A percentile compares a stretch with the other conserved stretches of the same genome.
These are phyloP conservation scores for Komagataella mondaviorum DNA, from an alignment of 805 yeast species.

Conservation along the genomic window DNA sequence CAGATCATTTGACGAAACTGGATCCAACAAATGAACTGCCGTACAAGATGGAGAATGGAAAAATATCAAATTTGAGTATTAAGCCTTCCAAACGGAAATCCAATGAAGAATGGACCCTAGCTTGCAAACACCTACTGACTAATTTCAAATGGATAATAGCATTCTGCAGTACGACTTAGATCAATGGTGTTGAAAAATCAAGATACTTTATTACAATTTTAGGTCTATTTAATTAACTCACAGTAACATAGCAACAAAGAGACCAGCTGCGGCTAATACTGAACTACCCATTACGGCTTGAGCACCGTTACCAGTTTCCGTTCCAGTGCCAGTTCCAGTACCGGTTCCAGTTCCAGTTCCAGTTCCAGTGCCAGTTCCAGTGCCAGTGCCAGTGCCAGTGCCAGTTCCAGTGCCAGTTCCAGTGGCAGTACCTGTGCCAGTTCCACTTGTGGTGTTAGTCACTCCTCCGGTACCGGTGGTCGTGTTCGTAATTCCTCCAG, in stretches of 20 bases:
- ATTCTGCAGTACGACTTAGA: constrained; percentile 35
- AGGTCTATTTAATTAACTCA: neutral
- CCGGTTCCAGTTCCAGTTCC: neutral
- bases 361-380: neutral
- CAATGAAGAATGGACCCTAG: constrained; percentile 79
- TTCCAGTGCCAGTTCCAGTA: neutral
- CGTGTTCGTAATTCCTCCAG: neutral
- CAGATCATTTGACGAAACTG: constrained; percentile 22
- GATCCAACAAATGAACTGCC: constrained; percentile 58
- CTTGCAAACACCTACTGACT: constrained; percentile 71
- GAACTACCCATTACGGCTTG: neutral
- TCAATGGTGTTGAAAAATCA: neutral
- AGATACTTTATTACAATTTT: neutral
- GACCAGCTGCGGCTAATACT: neutral
- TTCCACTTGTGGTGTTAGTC: neutral
- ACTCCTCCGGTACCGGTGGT: neutral
- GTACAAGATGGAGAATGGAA: constrained; percentile 54
- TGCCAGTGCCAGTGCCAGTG: neutral
- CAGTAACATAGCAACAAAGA: neutral
- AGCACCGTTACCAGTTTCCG: neutral
- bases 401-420: neutral
- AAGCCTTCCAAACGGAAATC: constrained; percentile 47
- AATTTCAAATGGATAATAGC: constrained; percentile 78
- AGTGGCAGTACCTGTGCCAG: neutral
- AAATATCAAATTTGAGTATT: constrained; percentile 70